Conservation (phyloP, 768 basidiomycete genomes). For the Tylopilus cervinicoccineus region DNA sequence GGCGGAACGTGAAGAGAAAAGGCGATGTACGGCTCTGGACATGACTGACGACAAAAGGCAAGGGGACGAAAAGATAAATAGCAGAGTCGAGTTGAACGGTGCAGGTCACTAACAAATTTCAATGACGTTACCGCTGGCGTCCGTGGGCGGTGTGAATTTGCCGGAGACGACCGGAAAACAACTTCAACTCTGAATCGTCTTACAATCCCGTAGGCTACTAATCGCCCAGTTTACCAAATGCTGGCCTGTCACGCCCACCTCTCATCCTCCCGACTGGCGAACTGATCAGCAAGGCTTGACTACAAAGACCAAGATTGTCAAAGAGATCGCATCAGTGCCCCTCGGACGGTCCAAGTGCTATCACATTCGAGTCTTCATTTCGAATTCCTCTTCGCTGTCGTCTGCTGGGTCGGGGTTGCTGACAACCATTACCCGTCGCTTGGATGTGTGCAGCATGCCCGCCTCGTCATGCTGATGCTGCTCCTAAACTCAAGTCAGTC, state of each 20-base stretch:
- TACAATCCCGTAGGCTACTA: not conserved
- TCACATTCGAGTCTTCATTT: constrained; percentile 12
- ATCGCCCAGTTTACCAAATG: not conserved
- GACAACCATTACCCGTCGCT: constrained; percentile 28
- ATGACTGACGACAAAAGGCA: constrained; percentile 8
- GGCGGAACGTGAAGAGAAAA: constrained; percentile 17
- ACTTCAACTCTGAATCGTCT: not conserved
- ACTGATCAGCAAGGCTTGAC: not conserved
- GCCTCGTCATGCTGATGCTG: constrained; percentile 13
- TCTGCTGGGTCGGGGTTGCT: constrained; percentile 28
- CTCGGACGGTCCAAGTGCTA: not conserved
- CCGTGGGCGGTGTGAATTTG: constrained; percentile 22
- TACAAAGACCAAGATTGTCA: not conserved
- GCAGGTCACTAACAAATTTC: constrained; percentile 17
- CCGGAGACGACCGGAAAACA: constrained; percentile 26
- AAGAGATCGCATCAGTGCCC: not conserved
- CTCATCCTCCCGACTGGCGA: not conserved
- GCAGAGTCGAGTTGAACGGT: constrained; percentile 7
- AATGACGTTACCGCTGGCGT: constrained; percentile 22
- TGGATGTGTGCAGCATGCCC: constrained; percentile 16
- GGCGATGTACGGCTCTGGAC: constrained; percentile 20
- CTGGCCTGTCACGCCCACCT: not conserved
- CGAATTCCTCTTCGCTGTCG: constrained; percentile 26
- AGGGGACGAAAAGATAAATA: constrained; percentile 11
- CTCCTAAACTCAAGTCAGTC: constrained; percentile 8